Percentiles rank a stretch among this genome's conserved stretches.
Conservation (phyloP, 2,329 filamentous ascomycete species). For the Pseudocercospora musae region DNA sequence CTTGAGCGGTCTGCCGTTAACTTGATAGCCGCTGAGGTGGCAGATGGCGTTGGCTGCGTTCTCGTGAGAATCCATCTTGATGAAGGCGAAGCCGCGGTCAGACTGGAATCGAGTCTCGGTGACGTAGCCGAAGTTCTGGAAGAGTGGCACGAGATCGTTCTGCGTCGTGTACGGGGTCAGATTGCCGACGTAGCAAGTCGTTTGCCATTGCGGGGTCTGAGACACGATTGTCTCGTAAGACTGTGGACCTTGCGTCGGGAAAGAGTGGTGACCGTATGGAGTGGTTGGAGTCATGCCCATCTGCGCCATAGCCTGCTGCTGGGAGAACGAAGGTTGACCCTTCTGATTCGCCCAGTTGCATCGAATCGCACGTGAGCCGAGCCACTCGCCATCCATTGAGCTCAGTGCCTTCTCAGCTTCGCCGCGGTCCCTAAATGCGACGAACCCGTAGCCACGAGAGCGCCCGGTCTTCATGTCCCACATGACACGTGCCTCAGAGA, state of each 20-base stretch:
- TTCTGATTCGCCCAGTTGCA: constrained; percentile 99
- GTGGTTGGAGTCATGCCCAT: constrained; percentile 99
- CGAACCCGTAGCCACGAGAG: constrained; percentile 95
- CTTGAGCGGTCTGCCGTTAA: constrained; percentile 94
- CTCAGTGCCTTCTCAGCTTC: constrained; percentile 95
- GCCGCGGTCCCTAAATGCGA: constrained; percentile 88
- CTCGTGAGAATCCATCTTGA: constrained; percentile 99
- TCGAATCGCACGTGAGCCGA: constrained; percentile 93
- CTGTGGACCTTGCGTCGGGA: constrained; percentile 92
- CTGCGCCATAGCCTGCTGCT: constrained; percentile 93
- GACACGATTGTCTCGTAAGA: constrained; percentile 96
- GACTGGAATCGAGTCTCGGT: constrained; percentile 97
- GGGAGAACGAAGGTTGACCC: constrained; percentile 96
- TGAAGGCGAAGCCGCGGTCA: constrained; percentile 95
- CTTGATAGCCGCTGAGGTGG: constrained; percentile 95
- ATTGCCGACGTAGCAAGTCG: constrained; percentile 96
- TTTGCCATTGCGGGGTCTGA: constrained; percentile 97
- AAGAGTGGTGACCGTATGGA: constrained; percentile 86
- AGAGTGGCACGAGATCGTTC: constrained; percentile 92
- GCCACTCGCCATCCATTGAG: constrained; percentile 99
- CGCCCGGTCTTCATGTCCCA: constrained; percentile 99
- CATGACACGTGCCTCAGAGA: constrained; percentile 98
- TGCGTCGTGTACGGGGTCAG: constrained; percentile 96
- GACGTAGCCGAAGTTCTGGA: constrained; percentile 98
- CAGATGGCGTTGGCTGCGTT: constrained; percentile 98